A percentile compares a stretch with the other conserved stretches of the same genome.
phyloP scores from a whole-genome alignment of 208 protist species.

The Leishmania mexicana region DNA sequence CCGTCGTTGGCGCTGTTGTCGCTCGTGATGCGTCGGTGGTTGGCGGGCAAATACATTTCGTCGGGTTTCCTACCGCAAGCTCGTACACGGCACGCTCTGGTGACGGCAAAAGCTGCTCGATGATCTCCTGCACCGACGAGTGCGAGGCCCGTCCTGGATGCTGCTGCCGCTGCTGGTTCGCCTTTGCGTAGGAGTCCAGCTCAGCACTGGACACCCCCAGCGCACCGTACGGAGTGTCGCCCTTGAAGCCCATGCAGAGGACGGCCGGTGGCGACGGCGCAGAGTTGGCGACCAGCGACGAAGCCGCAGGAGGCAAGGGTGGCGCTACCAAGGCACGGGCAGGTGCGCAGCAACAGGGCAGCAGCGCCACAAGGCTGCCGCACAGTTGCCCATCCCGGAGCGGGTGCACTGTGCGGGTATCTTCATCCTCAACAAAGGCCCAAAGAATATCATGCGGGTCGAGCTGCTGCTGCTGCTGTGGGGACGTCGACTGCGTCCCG shows the following conservation, averaged over 20 bases:
- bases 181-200: constrained; percentile 12
- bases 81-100: constrained; percentile 20
- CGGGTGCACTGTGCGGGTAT: background rate
- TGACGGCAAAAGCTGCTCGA: constrained; percentile 22
- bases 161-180: background rate
- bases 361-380: constrained; percentile 17
- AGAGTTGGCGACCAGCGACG: background rate
- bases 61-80: constrained; percentile 9
- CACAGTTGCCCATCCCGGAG: constrained; percentile 1
- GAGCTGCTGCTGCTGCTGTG: background rate
- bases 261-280: constrained; percentile 6
- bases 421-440: constrained; percentile 22
- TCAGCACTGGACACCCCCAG: constrained; percentile 8
- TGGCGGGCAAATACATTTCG: background rate
- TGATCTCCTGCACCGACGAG: constrained; percentile 9
- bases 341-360: constrained; percentile 2
- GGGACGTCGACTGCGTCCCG: background rate
- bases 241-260: constrained; percentile 16
- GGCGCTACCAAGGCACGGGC: background rate
- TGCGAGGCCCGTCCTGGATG: background rate
- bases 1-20: background rate
- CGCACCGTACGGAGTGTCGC: constrained; percentile 15
- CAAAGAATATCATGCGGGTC: constrained; percentile 22
- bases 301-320: constrained; percentile 1
- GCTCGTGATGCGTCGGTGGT: background rate